Base-by-base conservation (phyloP, 164 flowering plant species). In the Chimonanthus salicifolius region DNA sequence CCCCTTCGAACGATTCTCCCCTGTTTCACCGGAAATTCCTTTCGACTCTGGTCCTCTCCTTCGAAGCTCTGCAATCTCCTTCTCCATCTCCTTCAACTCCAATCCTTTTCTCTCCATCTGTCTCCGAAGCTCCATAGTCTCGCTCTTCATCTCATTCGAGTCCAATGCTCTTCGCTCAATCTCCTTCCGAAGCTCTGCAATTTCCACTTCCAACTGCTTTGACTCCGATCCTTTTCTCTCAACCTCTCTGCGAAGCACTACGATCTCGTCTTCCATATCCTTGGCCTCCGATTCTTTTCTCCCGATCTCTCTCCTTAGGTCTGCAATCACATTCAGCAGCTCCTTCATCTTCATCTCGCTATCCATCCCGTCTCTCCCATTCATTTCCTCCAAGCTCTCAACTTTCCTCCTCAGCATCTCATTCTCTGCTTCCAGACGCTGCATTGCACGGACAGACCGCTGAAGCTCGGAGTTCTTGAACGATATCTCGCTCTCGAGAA, bases 401-500 rank as follows among this genome's bases (percentile, higher is more conserved):
- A 84, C 4, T 71, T 88, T 88, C 3, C 50, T 49, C 50, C 74
- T 83, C 76, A 91, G 69, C 78, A 70, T 75, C 80, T 81, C 81
- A 58, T 91, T 92, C 71, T 87, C 93, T 0, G 67, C 58, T 70
- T 85, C 91, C 79, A 94, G 62, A 3, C 72, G 67, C 15, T 78
- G 84, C 15, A 88, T 80, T 78, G 66, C 76, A 74, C 70, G 72
- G 33, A 8, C 62, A 2, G 71, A 77, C 3, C n/a, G 18, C 47
- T 82, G 85, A 21, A 92, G 72, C 72, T 86, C 88, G 0, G 71
- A 71, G n/a, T 82, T 80, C 75, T 82, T 89, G 6, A 47, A 47
- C n/a, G 74, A 65, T 62, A 95, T 92, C 84, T 89, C 92, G 8
- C 63, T 75, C 70, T 95, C 99, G 5, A 95, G 79, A 45, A 82